Conservation (phyloP, 2,329 filamentous ascomycete genomes). For the Juglanconis sp. region DNA sequence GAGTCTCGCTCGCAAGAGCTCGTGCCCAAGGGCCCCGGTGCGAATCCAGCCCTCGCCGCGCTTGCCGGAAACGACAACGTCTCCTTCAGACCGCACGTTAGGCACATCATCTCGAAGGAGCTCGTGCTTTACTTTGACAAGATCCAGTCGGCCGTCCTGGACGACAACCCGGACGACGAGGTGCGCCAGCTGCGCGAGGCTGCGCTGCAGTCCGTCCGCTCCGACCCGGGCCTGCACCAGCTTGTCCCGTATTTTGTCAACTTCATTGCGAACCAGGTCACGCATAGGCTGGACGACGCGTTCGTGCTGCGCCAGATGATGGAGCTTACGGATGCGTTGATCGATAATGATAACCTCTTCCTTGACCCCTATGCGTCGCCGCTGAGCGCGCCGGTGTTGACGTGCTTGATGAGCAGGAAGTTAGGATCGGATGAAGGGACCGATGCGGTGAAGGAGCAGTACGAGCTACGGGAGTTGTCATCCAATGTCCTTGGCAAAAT, state of each 20-base stretch:
- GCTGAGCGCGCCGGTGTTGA: slow-evolving; percentile 83
- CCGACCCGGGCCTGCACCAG: slow-evolving; percentile 91
- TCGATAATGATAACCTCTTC: slow-evolving; percentile 80
- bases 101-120: slow-evolving; percentile 94
- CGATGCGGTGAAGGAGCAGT: slow-evolving; percentile 60
- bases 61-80: slow-evolving; percentile 81
- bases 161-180: slow-evolving; percentile 80
- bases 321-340: slow-evolving; percentile 79
- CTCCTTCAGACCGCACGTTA: slow-evolving; percentile 83
- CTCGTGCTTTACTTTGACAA: slow-evolving; percentile 96
- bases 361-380: slow-evolving; percentile 59
- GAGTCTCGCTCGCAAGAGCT: slow-evolving; percentile 83
- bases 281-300: slow-evolving; percentile 84
- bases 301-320: slow-evolving; percentile 91
- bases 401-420: slow-evolving; percentile 82
- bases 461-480: slow-evolving; percentile 78
- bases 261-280: slow-evolving; percentile 93
- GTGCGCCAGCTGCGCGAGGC: slow-evolving; percentile 71
- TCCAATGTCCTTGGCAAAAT: slow-evolving; percentile 79
- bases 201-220: slow-evolving; percentile 78
- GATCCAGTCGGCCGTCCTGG: slow-evolving; percentile 82
- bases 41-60: slow-evolving; percentile 80
- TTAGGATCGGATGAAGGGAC: slow-evolving; percentile 59
- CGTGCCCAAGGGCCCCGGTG: slow-evolving; percentile 83
- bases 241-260: slow-evolving; percentile 95